A percentile compares a stretch with the other conserved stretches of the same genome.
These are phyloP conservation scores for Wickerhamomyces pijperi DNA, from an alignment of 805 yeast genomes.

Conservation along the genomic window DNA sequence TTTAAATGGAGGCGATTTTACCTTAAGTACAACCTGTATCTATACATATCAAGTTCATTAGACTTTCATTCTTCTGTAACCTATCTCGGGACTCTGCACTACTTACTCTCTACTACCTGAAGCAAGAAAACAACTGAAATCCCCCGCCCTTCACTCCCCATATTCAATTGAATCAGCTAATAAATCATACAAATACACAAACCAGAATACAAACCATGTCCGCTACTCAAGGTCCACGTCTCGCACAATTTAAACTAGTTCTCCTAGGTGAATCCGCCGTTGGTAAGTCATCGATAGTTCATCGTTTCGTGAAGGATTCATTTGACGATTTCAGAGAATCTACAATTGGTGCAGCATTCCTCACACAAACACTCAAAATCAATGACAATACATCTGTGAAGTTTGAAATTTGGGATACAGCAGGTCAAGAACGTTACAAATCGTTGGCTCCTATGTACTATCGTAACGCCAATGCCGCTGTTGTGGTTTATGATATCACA, in stretches of 20 bases:
- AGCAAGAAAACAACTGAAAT: no score
- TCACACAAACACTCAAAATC: constrained; percentile 55
- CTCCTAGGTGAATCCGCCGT: constrained; percentile 59
- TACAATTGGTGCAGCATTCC: constrained; percentile 78
- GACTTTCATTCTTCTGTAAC: no score
- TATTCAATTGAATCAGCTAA: no score
- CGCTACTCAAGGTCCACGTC: no score
- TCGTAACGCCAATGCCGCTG: constrained; percentile 69
- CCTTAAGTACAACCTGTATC: no score
- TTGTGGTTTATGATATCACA: constrained; percentile 70
- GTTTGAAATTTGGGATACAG: constrained; percentile 81
- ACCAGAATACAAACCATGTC: no score
- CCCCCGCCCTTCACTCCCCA: no score
- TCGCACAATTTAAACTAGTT: constrained; percentile 51
- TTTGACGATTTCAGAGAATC: constrained; percentile 68
- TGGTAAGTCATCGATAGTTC: constrained; percentile 57
- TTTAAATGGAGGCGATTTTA: no score
- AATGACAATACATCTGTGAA: constrained; percentile 46
- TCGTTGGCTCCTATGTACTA: constrained; percentile 79
- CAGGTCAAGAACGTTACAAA: constrained; percentile 74
- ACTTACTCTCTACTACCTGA: no score
- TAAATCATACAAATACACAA: no score
- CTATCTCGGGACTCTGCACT: no score
- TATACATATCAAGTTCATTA: no score
- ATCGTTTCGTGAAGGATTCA: constrained; percentile 60